Conservation (phyloP, 345 rosid species). For the Mangifera indica region DNA sequence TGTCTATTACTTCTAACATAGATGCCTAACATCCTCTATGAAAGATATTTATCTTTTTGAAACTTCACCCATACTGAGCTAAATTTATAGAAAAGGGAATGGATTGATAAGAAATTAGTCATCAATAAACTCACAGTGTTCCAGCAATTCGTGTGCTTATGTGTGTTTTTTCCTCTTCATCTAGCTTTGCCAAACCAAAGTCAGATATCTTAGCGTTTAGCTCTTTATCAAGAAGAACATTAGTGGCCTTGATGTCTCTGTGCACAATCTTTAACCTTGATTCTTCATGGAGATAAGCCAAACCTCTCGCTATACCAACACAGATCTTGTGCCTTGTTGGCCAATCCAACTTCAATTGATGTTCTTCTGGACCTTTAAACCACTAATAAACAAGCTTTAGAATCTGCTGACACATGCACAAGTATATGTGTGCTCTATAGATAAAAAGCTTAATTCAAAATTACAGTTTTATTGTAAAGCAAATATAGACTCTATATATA, state of each 20-base stretch:
- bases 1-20: neutral
- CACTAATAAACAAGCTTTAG: neutral
- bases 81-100: neutral
- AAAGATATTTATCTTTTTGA: too few relatives aligned
- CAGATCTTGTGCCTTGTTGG: conserved; percentile 59
- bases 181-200: conserved; percentile 70
- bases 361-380: conserved; percentile 40
- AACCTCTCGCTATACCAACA: conserved; percentile 65
- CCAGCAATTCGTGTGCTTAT: conserved; percentile 71
- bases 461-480: too few relatives aligned
- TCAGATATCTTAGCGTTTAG: conserved; percentile 62
- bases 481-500: neutral
- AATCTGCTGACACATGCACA: neutral
- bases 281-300: conserved; percentile 69
- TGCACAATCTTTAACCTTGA: conserved; percentile 67
- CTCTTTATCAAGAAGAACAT: conserved; percentile 58
- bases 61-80: neutral
- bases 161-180: conserved; percentile 65
- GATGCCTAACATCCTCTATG: neutral
- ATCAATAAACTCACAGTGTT: conserved; percentile 43
- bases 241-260: conserved; percentile 70
- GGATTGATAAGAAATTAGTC: neutral
- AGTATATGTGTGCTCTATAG: neutral
- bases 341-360: conserved; percentile 55
- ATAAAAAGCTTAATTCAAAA: too few relatives aligned